Evolutionary conservation across 2,329 filamentous ascomycete species (phyloP).

Genomic region (Zasmidium cellare): DNA sequence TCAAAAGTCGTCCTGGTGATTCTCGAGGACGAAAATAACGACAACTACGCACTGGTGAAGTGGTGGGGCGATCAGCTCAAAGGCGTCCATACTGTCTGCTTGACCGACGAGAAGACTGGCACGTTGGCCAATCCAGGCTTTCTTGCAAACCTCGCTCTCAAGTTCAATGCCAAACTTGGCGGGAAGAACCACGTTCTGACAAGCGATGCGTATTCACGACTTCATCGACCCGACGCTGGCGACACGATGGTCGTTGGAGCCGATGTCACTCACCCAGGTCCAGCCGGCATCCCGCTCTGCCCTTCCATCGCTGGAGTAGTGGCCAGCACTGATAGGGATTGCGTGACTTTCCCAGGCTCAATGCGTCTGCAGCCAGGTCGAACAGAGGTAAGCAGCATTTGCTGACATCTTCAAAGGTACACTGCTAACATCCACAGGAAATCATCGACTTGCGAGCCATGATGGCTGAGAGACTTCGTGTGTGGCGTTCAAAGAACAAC

Average conservation of each 20-base stretch:
- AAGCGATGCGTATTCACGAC: too few species aligned
- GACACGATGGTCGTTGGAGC: constrained; percentile 39
- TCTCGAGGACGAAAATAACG: background rate
- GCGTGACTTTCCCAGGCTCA: constrained; percentile 35
- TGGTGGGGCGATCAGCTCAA: background rate
- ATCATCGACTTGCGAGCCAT: constrained; percentile 4
- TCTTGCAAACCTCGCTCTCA: constrained; percentile 4
- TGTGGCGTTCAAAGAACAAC: constrained; percentile 1
- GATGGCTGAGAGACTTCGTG: constrained; percentile 2
- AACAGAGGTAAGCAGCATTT: background rate
- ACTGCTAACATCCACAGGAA: background rate
- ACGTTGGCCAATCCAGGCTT: background rate
- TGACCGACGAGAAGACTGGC: background rate
- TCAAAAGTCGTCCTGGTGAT: constrained; percentile 3
- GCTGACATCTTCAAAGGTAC: background rate
- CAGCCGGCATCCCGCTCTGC: constrained; percentile 11
- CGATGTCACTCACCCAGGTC: constrained; percentile 43
- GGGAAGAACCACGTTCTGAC: background rate
- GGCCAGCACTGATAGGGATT: constrained; percentile 11
- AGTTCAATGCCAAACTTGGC: constrained; percentile 5
- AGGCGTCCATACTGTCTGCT: constrained; percentile 11
- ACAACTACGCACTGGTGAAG: constrained; percentile 6
- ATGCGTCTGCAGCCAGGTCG: constrained; percentile 20
- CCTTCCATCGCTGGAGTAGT: constrained; percentile 19
- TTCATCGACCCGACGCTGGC: background rate